Conservation (phyloP, 148 eudicot genomes). For the Persicaria tinctoria region DNA sequence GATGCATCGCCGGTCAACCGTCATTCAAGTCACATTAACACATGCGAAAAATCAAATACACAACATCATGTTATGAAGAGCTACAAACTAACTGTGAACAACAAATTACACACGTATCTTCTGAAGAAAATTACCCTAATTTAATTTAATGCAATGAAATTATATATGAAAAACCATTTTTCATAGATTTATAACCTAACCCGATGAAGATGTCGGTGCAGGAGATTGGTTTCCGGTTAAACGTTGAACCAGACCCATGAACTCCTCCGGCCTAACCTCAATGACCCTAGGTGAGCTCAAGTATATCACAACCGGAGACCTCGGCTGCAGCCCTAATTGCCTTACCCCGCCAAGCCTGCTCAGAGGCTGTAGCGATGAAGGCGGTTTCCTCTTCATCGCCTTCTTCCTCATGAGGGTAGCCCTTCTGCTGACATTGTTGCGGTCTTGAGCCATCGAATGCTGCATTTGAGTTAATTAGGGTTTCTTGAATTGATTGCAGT, state of each 20-base stretch:
- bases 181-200: background rate
- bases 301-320: background rate
- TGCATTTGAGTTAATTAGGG: background rate
- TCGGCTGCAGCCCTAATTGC: background rate
- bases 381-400: background rate
- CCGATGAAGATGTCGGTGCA: background rate
- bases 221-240: background rate
- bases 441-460: background rate
- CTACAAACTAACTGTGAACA: too few species aligned
- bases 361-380: background rate
- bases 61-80: too few species aligned
- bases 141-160: too few species aligned
- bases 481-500: background rate
- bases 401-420: background rate
- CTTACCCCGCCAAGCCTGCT: background rate
- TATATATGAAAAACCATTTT: too few species aligned
- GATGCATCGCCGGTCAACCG: too few species aligned
- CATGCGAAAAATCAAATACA: too few species aligned
- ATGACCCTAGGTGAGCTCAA: conserved; percentile 1
- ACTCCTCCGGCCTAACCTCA: background rate
- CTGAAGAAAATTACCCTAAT: too few species aligned
- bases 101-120: too few species aligned
- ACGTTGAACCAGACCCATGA: background rate
- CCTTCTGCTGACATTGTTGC: background rate
- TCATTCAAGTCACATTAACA: too few species aligned